phyloP scores from a whole-genome alignment of 345 rosid genomes.

The Gossypium bickii region DNA sequence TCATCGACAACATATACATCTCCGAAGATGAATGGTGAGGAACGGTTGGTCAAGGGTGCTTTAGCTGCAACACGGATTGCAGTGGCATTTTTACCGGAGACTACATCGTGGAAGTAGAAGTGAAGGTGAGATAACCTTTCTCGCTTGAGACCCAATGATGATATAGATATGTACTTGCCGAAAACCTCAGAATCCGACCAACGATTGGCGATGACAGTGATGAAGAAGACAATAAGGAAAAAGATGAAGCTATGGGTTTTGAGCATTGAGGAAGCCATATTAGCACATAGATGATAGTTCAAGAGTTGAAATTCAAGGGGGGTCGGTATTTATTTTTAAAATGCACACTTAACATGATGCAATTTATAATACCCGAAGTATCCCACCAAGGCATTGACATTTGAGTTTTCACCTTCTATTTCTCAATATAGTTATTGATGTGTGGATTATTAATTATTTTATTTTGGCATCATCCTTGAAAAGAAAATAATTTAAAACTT shows the following conservation, averaged over 20 bases:
- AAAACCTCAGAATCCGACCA: not conserved
- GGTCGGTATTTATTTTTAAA: no score
- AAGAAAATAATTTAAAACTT: no score
- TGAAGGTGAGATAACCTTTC: slow-evolving; percentile 14
- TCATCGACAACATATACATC: not conserved
- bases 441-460: no score
- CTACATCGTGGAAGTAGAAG: not conserved
- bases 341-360: not conserved
- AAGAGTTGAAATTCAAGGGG: not conserved
- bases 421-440: not conserved
- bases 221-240: not conserved
- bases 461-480: no score
- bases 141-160: not conserved
- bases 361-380: not conserved
- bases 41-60: not conserved
- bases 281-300: not conserved
- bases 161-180: not conserved
- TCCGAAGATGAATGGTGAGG: not conserved
- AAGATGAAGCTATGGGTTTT: not conserved
- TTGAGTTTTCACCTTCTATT: not conserved
- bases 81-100: not conserved
- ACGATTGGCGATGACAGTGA: not conserved
- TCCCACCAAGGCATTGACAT: not conserved
- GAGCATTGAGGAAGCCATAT: not conserved
- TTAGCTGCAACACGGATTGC: not conserved